Evolutionary conservation across 345 rosid species (phyloP), one percentile per base, ranked within the genome.

Genomic region (Gossypium sturtianum): DNA sequence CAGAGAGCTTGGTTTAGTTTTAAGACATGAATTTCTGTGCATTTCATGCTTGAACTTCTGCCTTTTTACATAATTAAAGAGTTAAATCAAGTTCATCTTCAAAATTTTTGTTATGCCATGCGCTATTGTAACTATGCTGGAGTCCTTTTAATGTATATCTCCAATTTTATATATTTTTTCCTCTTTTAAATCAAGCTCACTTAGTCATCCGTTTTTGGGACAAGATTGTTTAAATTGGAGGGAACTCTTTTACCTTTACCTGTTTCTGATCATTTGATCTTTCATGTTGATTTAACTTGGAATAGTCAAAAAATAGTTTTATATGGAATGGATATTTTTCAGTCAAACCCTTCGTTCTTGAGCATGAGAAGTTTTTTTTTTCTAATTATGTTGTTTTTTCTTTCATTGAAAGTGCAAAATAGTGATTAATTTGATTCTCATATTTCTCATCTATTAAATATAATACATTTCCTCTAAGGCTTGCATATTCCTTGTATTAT

Each of bases 401-500:
- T 70, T 27, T 17, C 23, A 34, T 70, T 25, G 20, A 27, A 23
- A 49, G 52, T 13, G 29, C 27, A 15, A 23, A 1, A 34, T 70
- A 23, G n/a, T 4, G 47, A 70, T 70, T 53, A 25, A 27, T 51
- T 53, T 29, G 73, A 53, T 53, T 41, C 22, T 29, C 58, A 48
- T 54, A 38, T 54, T 17, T 72, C 23, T 59, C 4, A 23, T 44
- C 23, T 16, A 16, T 41, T 57, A 62, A 65, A 41, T 19, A 65
- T 41, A n/a, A 12, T 48, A 7, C 51, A 45, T 20, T n/a, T 62
- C 12, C 64, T 44, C 47, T 20, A 49, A 69, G 44, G 52, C 15
- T 38, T 79, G 16, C 13, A n/a, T 41, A 12, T 44, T 75, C 45
- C 66, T 73, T 58, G 68, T 53, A 20, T 34, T 45, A 44, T 59